Conservation (phyloP, 1,139 yeast species). For the Candida neerlandica region DNA sequence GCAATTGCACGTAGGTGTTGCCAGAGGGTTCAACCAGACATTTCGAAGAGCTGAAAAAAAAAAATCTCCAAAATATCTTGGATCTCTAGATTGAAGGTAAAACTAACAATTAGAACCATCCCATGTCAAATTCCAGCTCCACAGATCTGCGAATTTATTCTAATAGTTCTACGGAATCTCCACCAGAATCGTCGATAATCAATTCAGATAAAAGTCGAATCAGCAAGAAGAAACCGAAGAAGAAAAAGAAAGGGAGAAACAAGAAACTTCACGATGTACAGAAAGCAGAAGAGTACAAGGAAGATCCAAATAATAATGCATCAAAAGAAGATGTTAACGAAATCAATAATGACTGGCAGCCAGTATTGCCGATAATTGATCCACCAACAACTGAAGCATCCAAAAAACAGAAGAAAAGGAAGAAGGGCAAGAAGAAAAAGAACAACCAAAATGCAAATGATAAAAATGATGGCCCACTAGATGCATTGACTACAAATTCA, state of each 20-base stretch:
- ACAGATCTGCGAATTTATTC: not conserved
- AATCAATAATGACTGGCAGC: too few species aligned
- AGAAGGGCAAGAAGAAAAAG: constrained; percentile 10
- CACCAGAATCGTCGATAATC: not conserved
- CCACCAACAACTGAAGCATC: not conserved
- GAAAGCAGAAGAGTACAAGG: not conserved
- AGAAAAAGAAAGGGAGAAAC: not conserved
- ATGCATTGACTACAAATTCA: not conserved
- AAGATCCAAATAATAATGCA: not conserved
- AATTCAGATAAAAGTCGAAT: not conserved
- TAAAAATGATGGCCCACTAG: not conserved
- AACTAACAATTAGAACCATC: not conserved
- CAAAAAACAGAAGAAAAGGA: constrained; percentile 6
- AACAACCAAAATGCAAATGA: constrained; percentile 2
- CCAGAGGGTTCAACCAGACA: too few species aligned
- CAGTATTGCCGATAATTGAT: not conserved
- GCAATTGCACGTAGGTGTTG: not conserved
- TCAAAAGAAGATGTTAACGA: not conserved
- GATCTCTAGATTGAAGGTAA: not conserved
- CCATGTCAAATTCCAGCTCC: not conserved
- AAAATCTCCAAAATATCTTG: not conserved
- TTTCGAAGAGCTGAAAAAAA: not conserved
- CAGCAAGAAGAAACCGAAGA: not conserved
- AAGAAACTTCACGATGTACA: not conserved
- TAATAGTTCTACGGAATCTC: not conserved